phyloP scores from a whole-genome alignment of 768 basidiomycete genomes.

The Lepiota venenata region DNA sequence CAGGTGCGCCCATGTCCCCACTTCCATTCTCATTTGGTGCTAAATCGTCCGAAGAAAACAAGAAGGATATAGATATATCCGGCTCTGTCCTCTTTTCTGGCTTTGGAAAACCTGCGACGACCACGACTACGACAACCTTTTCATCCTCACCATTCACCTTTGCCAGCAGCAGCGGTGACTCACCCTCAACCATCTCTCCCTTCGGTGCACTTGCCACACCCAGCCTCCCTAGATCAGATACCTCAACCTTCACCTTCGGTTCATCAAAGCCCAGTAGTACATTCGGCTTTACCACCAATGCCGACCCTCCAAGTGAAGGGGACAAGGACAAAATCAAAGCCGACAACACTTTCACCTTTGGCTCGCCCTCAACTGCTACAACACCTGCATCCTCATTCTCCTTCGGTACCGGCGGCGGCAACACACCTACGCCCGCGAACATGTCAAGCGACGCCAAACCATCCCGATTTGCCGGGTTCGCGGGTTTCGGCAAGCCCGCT shows the following conservation, averaged over 20 bases:
- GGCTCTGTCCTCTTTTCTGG: neutral
- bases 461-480: slow-evolving; percentile 25
- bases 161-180: no score
- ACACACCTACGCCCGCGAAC: neutral
- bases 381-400: slow-evolving; percentile 1
- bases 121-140: neutral
- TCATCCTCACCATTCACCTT: neutral
- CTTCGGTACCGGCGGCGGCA: slow-evolving; percentile 10
- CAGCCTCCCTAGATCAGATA: neutral
- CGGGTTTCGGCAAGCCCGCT: slow-evolving; percentile 28
- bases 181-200: slow-evolving; percentile 11
- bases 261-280: neutral
- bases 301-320: neutral
- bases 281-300: slow-evolving; percentile 3
- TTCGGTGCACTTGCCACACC: slow-evolving; percentile 8
- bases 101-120: slow-evolving; percentile 9
- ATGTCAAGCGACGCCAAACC: slow-evolving; percentile 13
- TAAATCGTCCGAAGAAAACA: slow-evolving; percentile 7
- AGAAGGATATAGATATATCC: slow-evolving; percentile 1
- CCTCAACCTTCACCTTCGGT: neutral
- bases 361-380: slow-evolving; percentile 7
- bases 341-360: slow-evolving; percentile 7
- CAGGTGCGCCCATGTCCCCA: neutral
- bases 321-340: neutral
- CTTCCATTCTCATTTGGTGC: slow-evolving; percentile 10